A percentile compares a stretch with the other conserved stretches of the same genome.
Conservation (phyloP, 2,329 filamentous ascomycete genomes). For the Penicillium sp. region DNA sequence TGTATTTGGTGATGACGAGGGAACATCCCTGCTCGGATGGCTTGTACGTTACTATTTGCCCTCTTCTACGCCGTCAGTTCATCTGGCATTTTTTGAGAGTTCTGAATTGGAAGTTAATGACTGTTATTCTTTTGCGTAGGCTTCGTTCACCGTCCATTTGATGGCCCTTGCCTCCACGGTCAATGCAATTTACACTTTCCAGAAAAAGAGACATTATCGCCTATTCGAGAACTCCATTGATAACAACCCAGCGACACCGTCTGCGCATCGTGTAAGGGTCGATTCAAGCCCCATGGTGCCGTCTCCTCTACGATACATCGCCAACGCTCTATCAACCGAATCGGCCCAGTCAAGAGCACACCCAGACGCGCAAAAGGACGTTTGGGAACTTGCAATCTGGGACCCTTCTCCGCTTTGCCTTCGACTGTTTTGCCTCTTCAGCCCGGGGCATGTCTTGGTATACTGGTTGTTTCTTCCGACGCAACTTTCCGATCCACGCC, state of each 20-base stretch:
- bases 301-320: slow-evolving; percentile 73
- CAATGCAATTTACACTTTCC: slow-evolving; percentile 80
- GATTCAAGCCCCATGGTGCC: slow-evolving; percentile 74
- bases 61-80: neutral
- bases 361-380: slow-evolving; percentile 69
- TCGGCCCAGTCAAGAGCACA: slow-evolving; percentile 79
- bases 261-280: slow-evolving; percentile 81
- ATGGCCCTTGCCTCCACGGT: slow-evolving; percentile 63
- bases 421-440: slow-evolving; percentile 83
- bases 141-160: slow-evolving; percentile 66
- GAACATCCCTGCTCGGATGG: slow-evolving; percentile 65
- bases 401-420: slow-evolving; percentile 83
- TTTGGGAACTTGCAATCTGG: slow-evolving; percentile 94
- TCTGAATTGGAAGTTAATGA: neutral
- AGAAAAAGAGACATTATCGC: slow-evolving; percentile 78
- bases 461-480: slow-evolving; percentile 87
- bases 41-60: slow-evolving; percentile 48
- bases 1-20: slow-evolving; percentile 71
- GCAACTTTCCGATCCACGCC: slow-evolving; percentile 67
- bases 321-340: slow-evolving; percentile 62
- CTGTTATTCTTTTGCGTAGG: slow-evolving; percentile 43
- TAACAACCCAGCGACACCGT: slow-evolving; percentile 69
- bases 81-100: neutral
- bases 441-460: slow-evolving; percentile 84
- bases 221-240: slow-evolving; percentile 87